Conservation (phyloP, 306 rosid genomes). For the Quercus wislizeni region DNA sequence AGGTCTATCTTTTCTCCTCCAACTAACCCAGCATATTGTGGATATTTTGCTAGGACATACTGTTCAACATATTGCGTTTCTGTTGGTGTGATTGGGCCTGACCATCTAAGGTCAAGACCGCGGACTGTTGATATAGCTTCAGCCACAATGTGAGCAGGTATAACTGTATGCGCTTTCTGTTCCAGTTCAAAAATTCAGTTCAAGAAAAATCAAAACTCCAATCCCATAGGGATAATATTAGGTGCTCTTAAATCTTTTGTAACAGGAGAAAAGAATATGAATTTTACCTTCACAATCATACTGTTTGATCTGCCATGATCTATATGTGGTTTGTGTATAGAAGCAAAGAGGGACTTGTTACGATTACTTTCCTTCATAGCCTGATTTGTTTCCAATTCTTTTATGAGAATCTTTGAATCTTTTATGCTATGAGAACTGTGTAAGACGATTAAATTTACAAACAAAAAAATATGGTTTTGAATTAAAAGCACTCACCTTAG, state of each 20-base stretch:
- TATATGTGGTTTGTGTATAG: constrained; percentile 39
- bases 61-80: constrained; percentile 81
- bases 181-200: constrained; percentile 15
- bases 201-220: background rate
- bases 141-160: constrained; percentile 73
- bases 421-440: background rate
- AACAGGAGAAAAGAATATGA: background rate
- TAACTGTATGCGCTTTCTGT: constrained; percentile 55
- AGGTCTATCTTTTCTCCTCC: constrained; percentile 57
- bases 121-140: constrained; percentile 71
- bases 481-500: constrained; percentile 46
- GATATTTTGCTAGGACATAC: constrained; percentile 81
- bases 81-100: constrained; percentile 83
- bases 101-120: constrained; percentile 80
- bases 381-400: constrained; percentile 27
- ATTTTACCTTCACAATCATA: constrained; percentile 72
- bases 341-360: constrained; percentile 38
- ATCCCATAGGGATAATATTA: background rate
- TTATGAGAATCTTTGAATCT: constrained; percentile 9
- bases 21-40: constrained; percentile 59
- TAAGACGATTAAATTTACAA: background rate
- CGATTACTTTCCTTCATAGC: constrained; percentile 46
- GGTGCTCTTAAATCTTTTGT: background rate
- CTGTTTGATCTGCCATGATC: constrained; percentile 75
- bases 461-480: background rate